phyloP scores from a whole-genome alignment of 257 asterid species.

The Haberlea rhodopensis region DNA sequence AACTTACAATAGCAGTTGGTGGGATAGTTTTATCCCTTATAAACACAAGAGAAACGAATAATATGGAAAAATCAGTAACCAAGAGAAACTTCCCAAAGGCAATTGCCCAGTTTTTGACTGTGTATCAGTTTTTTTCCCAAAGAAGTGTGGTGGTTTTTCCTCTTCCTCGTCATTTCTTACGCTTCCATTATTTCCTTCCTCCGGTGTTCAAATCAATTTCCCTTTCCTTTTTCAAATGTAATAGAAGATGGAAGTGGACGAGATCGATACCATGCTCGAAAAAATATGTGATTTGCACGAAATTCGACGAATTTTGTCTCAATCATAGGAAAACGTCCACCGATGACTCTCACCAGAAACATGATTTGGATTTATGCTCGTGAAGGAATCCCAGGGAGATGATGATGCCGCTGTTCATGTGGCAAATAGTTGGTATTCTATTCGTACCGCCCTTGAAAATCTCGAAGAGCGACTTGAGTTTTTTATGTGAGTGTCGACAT shows the following conservation, averaged over 20 bases:
- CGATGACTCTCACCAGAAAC: slow-evolving; percentile 34
- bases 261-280: slow-evolving; percentile 79
- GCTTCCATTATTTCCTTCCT: slow-evolving; percentile 28
- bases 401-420: slow-evolving; percentile 69
- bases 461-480: slow-evolving; percentile 96
- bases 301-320: slow-evolving; percentile 39
- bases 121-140: no score
- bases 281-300: slow-evolving; percentile 94
- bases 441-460: slow-evolving; percentile 87
- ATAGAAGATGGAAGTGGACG: slow-evolving; percentile 90
- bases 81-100: no score
- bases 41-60: no score
- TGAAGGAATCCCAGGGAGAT: slow-evolving; percentile 62
- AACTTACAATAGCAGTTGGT: no score
- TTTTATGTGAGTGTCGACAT: slow-evolving; percentile 49
- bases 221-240: slow-evolving; percentile 46
- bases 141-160: no score
- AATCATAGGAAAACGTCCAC: slow-evolving; percentile 37
- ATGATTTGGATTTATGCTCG: slow-evolving; percentile 63
- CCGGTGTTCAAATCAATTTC: neutral
- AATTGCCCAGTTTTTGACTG: no score
- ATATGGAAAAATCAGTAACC: no score
- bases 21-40: no score
- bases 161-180: no score
- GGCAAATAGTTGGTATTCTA: slow-evolving; percentile 81